Evolutionary conservation across 768 basidiomycete species (phyloP), one percentile per base, ranked within the genome.

Genomic region (Tylopilus plumbeoviolaceoides): DNA sequence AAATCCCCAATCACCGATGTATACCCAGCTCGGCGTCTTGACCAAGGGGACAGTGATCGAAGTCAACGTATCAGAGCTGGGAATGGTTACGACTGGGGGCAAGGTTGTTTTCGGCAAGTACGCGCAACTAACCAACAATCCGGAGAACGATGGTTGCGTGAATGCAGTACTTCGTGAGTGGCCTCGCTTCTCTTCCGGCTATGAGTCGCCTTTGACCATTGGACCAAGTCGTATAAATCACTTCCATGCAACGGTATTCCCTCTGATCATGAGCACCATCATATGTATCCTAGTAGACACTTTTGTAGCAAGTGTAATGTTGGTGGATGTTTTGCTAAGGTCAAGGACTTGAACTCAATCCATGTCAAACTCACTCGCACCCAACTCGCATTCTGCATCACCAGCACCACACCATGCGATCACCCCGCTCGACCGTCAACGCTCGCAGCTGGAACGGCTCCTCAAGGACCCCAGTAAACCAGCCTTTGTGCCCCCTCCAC

Each of bases 1-100:
- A 78, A 99, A 99, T 65, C 97, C 97, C 23, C 97, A 98, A 68
- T 97, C 94, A 18, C 95, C 97, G 0, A 95, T 95, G 89, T 95
- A 94, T 66, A 94, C 93, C 0, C 91, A 93, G 64, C 82, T 95
- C 38, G 95, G 95, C 47, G 97, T 99, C 35, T 81, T 99, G 74
- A 98, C 97, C 5, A 98, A 98, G 71, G 97, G 97, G 45, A 99
- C 97, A 1, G 86, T 99, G 59, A 87, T 99, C 51, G 97, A 99
- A 69, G 95, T 98, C 62, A 98, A 99, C 63, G 93, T 97, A n/a
- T 95, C 94, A 39, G 95, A 98, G 70, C 76, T 98, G 57, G 95
- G 95, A 50, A 87, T 98, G 82, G 95, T 98, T 35, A 98, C 95
- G 12, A 87, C 95, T 3, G 94, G 95, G 47, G 95, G 95, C 57